Evolutionary conservation across 2,329 filamentous ascomycete genomes (phyloP), one percentile per base, ranked within the genome.

Genomic region (Colletotrichum phormii): DNA sequence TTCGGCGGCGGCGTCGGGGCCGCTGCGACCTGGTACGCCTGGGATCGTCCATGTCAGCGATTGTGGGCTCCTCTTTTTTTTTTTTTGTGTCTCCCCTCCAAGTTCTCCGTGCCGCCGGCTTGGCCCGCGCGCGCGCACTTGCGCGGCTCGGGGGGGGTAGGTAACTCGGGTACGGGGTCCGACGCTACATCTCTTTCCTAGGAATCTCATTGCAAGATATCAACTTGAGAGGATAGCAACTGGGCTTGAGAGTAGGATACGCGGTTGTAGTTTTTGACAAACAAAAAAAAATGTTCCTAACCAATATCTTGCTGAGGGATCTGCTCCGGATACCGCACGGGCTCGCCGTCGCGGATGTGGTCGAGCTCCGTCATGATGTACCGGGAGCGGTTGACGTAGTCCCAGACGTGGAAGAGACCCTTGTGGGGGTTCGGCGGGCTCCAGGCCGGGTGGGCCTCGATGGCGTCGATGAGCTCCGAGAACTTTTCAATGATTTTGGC

Each of bases 301-400:
- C 80, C 77, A 61, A 74, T 73, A 12, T 76, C 64, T 24, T 80
- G 76, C 58, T 74, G 77, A 29, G 77, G 77, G 49, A 85, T 81
- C 74, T 84, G 81, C 9, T 81, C 77, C 1, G 82, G 82, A 18
- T 82, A 76, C 72, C 77, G 74, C 37, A 83, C 66, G 15, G 79
- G 76, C 59, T 76, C 74, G 15, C 82, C 82, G 29, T 77, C 77
- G 22, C 77, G 77, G 64, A 84, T 80, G 54, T 82, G 83, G 22
- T 85, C 81, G 29, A 85, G 78, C 78, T 85, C 82, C 7, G 78
- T 78, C 74, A 84, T 80, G 77, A 84, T 84, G 73, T 84, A 85
- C 49, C 79, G 76, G n/a, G 82, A 83, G 46, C 82, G 80, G 70
- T 78, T 80, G 58, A 81, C 81, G 75, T 85, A 86, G 74, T 85